A percentile compares a stretch with the other conserved stretches of the same genome.
These are phyloP conservation scores for Coemansia sp. DNA, from an alignment of 192 early-diverging fungal genomes.

Conservation along the genomic window DNA sequence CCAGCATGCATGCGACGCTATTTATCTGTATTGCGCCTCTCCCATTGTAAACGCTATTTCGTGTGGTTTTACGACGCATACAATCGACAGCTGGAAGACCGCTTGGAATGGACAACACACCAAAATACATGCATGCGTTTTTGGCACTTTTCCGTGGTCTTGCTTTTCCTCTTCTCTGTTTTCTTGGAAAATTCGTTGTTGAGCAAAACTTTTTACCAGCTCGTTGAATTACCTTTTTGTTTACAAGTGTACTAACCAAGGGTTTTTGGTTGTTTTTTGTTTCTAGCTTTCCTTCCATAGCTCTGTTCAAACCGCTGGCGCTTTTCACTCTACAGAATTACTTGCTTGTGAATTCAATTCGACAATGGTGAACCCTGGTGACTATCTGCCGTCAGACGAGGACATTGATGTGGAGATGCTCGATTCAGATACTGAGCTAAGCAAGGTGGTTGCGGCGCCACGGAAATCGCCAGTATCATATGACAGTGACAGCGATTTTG, in stretches of 20 bases:
- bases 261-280: neutral
- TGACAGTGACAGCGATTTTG: constrained; percentile 49
- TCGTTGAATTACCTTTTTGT: neutral
- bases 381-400: constrained; percentile 46
- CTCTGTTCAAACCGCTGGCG: too few relatives aligned
- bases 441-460: constrained; percentile 13
- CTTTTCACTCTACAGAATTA: too few relatives aligned
- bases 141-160: neutral
- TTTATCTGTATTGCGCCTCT: neutral
- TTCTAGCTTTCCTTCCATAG: neutral
- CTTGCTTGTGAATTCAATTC: neutral
- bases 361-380: constrained; percentile 36
- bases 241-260: neutral
- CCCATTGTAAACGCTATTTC: constrained; percentile 1
- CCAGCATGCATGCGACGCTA: neutral
- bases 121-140: neutral
- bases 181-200: neutral
- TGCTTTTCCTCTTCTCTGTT: neutral
- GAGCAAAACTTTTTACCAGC: neutral
- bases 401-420: constrained; percentile 55
- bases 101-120: neutral
- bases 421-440: constrained; percentile 52
- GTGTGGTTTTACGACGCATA: neutral
- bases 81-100: neutral
- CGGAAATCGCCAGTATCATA: constrained; percentile 15